These are phyloP conservation scores for Volutella citrinella DNA, from an alignment of 2,329 filamentous ascomycete genomes.

Conservation along the genomic window DNA sequence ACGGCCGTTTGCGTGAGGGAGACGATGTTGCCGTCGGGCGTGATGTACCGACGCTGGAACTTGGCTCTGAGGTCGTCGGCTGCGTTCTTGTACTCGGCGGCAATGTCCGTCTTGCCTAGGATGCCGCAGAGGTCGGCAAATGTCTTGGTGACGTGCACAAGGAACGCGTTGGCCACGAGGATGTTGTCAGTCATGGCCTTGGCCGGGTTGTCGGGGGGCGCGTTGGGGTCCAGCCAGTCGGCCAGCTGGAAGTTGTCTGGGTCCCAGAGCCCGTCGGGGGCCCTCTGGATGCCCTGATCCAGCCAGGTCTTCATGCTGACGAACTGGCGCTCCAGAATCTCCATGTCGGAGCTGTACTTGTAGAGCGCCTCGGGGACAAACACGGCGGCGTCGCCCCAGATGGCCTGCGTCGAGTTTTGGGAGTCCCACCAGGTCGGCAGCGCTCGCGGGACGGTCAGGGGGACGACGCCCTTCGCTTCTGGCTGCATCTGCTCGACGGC, in stretches of 20 bases:
- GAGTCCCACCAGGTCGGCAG: background rate
- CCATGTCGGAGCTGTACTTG: conserved; percentile 32
- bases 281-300: conserved; percentile 34
- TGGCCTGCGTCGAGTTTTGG: conserved; percentile 19
- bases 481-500: background rate
- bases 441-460: background rate
- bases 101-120: too few species aligned
- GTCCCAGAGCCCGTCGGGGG: conserved; percentile 35
- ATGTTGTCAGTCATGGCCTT: conserved; percentile 1
- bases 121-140: too few species aligned
- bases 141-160: too few species aligned
- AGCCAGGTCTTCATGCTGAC: conserved; percentile 36
- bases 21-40: too few species aligned
- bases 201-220: conserved; percentile 3
- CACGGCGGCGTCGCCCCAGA: conserved; percentile 41
- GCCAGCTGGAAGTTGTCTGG: conserved; percentile 4
- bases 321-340: conserved; percentile 34
- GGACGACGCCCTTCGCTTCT: background rate
- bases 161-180: conserved; percentile 4
- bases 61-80: too few species aligned
- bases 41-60: too few species aligned
- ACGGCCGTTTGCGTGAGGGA: too few species aligned
- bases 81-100: too few species aligned
- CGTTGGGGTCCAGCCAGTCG: conserved; percentile 15
- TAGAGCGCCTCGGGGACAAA: conserved; percentile 37